Evolutionary conservation across 2,329 filamentous ascomycete species (phyloP).

Genomic region (Macroventuria anomochaeta): DNA sequence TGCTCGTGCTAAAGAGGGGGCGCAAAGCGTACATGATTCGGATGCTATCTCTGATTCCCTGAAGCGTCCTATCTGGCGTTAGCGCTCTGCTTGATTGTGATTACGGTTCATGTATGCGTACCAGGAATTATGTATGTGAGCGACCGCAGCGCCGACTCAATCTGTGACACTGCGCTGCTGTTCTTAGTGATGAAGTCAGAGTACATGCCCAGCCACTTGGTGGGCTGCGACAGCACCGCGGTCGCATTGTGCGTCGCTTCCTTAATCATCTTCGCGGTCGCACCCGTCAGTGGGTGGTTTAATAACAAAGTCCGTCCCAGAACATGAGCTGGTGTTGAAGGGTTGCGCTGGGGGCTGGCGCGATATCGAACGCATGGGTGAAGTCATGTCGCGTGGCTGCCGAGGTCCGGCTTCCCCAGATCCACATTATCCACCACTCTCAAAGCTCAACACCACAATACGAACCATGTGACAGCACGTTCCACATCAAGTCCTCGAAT

Average conservation of each 20-base stretch:
- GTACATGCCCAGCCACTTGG: conserved; percentile 74
- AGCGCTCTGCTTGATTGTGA: conserved; percentile 16
- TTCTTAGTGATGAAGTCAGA: conserved; percentile 95
- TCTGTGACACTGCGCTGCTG: conserved; percentile 88
- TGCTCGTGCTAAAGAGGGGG: not conserved
- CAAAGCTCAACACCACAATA: conserved; percentile 3
- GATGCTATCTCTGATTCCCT: conserved; percentile 94
- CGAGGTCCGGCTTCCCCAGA: conserved; percentile 39
- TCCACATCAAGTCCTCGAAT: not conserved
- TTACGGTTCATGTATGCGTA: conserved; percentile 35
- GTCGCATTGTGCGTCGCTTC: conserved; percentile 50
- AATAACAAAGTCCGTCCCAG: conserved; percentile 9
- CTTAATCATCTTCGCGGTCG: conserved; percentile 43
- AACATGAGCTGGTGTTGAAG: conserved; percentile 23
- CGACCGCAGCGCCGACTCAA: conserved; percentile 90
- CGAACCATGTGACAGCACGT: conserved; percentile 4
- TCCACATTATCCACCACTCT: conserved; percentile 1
- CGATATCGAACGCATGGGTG: conserved; percentile 28
- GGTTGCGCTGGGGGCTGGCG: conserved; percentile 26
- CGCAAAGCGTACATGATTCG: conserved; percentile 69
- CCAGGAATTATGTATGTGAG: conserved; percentile 96
- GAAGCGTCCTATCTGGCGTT: conserved; percentile 68
- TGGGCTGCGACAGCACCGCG: conserved; percentile 63
- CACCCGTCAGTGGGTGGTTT: conserved; percentile 28
- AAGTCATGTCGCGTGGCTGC: conserved; percentile 39